Evolutionary conservation across 768 basidiomycete species (phyloP), one percentile per base, ranked within the genome.

Genomic region (Calvatia gigantea): DNA sequence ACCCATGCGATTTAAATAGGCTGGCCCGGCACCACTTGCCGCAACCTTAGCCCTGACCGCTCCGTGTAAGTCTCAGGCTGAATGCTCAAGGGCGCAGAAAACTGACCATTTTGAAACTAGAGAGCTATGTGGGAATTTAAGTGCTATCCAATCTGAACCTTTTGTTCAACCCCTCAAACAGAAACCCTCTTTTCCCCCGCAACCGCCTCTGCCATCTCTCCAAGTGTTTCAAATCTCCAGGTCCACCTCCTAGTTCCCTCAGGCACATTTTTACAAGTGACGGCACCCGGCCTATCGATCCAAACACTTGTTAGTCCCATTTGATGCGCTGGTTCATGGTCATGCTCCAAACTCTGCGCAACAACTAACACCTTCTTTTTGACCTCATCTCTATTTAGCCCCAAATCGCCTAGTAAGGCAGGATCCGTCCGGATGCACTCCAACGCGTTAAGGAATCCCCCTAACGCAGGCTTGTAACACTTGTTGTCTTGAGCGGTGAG

Each of bases 401-500:
- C 61, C 0, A 59, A 53, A 43, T 67, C 58, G 4, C 71, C 73
- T n/a, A 79, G 65, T 60, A 80, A 60, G 17, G 67, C 62, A 0
- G 74, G 70, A 44, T 83, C 70, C 4, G 70, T 64, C 32, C 66
- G 65, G 14, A 80, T 73, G 11, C 71, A 75, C 48, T 75, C 70
- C 31, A 87, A 69, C 33, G 74, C 78, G 21, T 75, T 70, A 49
- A 73, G 63, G 66, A 86, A 83, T 51, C 82, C 83, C 7, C 73
- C 75, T 5, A 76, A 72, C 6, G 80, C 77, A 19, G 86, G 89
- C 65, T 90, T 91, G 70, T 89, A 91, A 32, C 80, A 81, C n/a
- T 81, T 80, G 4, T 81, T 78, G 59, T 87, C 86, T 65, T 91
- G 81, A 4, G 89, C 87, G 6, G 87, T 90, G 61, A 86, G 70